phyloP scores from a whole-genome alignment of 2,329 filamentous ascomycete genomes.

The Fusarium euwallaceae region DNA sequence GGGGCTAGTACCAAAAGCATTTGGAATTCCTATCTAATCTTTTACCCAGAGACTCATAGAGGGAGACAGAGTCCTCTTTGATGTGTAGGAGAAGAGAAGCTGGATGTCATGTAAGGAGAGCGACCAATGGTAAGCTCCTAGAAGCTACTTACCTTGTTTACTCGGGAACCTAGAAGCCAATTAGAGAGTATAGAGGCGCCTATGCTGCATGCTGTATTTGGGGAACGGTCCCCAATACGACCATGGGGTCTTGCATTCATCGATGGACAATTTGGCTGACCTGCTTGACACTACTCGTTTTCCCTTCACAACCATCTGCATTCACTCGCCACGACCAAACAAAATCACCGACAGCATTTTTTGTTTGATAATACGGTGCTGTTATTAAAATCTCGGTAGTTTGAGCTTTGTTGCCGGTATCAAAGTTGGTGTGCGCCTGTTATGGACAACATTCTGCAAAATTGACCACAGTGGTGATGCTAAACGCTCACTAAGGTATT shows the following conservation, averaged over 20 bases:
- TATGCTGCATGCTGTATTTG: not conserved
- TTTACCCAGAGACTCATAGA: not conserved
- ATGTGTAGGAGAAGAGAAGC: not conserved
- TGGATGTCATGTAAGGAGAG: not conserved
- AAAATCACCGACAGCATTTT: not conserved
- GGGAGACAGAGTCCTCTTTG: not conserved
- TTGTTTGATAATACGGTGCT: not conserved
- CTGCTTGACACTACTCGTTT: not conserved
- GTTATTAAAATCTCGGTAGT: not conserved
- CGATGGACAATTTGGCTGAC: not conserved
- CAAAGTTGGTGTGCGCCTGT: not conserved
- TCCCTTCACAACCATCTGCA: not conserved
- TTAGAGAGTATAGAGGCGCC: not conserved
- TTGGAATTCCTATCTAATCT: not conserved
- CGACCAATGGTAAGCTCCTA: not conserved
- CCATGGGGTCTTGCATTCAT: not conserved
- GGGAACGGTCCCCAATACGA: not conserved
- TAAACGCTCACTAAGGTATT: not conserved
- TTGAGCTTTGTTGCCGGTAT: not conserved
- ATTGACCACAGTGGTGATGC: not conserved
- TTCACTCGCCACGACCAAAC: not conserved
- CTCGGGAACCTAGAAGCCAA: not conserved
- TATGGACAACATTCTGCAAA: not conserved
- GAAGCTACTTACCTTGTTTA: not conserved
- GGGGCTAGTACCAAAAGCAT: not conserved